A percentile compares a stretch with the other conserved stretches of the same genome.
Evolutionary conservation across 2,329 filamentous ascomycete species (phyloP).

Genomic region (Trichoderma simmonsii): DNA sequence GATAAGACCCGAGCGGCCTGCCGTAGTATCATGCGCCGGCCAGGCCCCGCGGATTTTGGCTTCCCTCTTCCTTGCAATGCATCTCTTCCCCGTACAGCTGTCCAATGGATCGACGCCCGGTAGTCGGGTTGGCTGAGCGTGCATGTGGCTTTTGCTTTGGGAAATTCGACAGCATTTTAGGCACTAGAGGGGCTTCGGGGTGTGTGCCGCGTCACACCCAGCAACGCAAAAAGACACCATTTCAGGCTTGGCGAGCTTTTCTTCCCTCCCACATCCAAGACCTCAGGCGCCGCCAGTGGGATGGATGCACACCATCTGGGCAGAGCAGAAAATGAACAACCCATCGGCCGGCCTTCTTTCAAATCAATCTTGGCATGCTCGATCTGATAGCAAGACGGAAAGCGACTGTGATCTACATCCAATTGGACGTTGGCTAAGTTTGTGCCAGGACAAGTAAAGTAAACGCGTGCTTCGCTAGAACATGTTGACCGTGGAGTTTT

Average conservation of each 20-base stretch:
- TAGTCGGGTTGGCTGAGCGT: neutral
- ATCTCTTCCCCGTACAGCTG: neutral
- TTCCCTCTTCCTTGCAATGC: neutral
- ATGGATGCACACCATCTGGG: neutral
- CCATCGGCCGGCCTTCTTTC: neutral
- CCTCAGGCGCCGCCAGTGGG: neutral
- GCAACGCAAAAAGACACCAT: conserved; percentile 15
- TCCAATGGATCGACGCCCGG: neutral
- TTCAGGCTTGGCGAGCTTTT: conserved; percentile 13
- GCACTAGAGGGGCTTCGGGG: neutral
- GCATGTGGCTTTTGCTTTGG: neutral
- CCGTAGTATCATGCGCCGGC: conserved; percentile 6
- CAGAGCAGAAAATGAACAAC: neutral
- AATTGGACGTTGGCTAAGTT: neutral
- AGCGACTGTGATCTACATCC: neutral
- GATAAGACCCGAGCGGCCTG: conserved; percentile 2
- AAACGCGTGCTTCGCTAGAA: neutral
- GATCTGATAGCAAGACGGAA: conserved; percentile 3
- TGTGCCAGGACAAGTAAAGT: neutral
- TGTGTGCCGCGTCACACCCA: neutral
- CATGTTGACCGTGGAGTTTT: neutral
- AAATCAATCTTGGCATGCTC: neutral
- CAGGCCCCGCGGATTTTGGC: neutral
- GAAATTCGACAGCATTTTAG: neutral
- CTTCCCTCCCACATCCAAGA: neutral